Conservation (phyloP, 805 yeast genomes). For the Millerozyma acaciae region DNA sequence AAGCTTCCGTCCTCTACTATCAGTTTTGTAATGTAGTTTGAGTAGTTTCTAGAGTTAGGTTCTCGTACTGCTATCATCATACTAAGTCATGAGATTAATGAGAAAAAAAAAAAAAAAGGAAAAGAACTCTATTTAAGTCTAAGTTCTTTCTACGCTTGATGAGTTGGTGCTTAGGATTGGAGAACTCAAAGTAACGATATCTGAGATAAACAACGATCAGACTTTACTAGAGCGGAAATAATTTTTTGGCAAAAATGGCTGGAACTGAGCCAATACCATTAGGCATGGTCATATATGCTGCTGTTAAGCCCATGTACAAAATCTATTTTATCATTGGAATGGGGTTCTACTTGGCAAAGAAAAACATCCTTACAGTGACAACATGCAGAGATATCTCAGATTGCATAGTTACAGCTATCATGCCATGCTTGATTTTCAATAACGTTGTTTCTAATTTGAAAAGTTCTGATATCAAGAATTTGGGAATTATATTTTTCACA, state of each 20-base stretch:
- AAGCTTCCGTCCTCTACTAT: too few relatives aligned
- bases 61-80: too few relatives aligned
- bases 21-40: too few relatives aligned
- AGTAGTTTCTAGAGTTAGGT: too few relatives aligned
- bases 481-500: constrained; percentile 57
- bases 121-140: too few relatives aligned
- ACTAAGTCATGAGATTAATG: too few relatives aligned
- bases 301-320: constrained; percentile 84
- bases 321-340: constrained; percentile 66
- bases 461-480: constrained; percentile 62
- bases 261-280: constrained; percentile 20
- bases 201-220: too few relatives aligned
- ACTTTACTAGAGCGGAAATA: too few relatives aligned
- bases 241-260: not conserved
- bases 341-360: constrained; percentile 63
- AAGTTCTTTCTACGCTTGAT: too few relatives aligned
- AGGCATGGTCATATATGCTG: constrained; percentile 69
- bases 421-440: constrained; percentile 74
- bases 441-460: constrained; percentile 66
- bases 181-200: too few relatives aligned
- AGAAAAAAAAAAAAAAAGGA: too few relatives aligned
- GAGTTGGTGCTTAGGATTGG: too few relatives aligned
- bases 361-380: constrained; percentile 61
- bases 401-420: constrained; percentile 59
- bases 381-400: constrained; percentile 68